Conservation (phyloP, 2,329 filamentous ascomycete genomes). For the Rutstroemia sp. region DNA sequence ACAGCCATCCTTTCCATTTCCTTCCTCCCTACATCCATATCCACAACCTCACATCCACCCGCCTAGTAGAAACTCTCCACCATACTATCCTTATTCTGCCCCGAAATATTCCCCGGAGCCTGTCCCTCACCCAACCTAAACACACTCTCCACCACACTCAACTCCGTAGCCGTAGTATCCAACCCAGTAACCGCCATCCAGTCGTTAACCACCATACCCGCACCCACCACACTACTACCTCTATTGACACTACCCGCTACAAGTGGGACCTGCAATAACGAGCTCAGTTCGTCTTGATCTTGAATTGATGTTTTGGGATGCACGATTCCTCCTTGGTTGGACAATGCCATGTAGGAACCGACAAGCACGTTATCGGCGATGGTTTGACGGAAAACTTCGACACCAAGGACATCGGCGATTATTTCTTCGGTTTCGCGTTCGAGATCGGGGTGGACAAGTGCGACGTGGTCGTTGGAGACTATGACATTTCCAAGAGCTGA, state of each 20-base stretch:
- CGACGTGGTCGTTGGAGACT: constrained; percentile 92
- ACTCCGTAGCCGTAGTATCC: constrained; percentile 93
- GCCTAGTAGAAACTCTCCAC: constrained; percentile 95
- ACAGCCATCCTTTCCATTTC: not conserved
- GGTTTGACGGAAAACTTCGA: constrained; percentile 89
- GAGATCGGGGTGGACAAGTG: constrained; percentile 89
- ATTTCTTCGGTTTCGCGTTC: constrained; percentile 99
- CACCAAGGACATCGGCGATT: constrained; percentile 85
- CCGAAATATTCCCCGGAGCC: constrained; percentile 71
- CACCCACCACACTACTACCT: constrained; percentile 89
- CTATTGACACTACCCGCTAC: constrained; percentile 93
- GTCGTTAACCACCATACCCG: constrained; percentile 95
- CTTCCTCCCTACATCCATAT: not conserved
- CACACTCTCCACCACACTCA: constrained; percentile 93
- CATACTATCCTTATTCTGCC: constrained; percentile 91
- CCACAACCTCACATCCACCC: constrained; percentile 21
- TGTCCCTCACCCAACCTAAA: constrained; percentile 88
- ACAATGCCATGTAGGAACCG: constrained; percentile 92
- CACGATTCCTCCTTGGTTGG: constrained; percentile 92
- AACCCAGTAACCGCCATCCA: constrained; percentile 93
- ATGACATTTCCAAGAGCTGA: constrained; percentile 97
- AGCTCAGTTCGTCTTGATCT: constrained; percentile 95
- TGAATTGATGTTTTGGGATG: constrained; percentile 96
- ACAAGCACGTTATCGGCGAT: constrained; percentile 96
- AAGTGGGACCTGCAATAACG: constrained; percentile 87